phyloP scores from a whole-genome alignment of 306 rosid species.

The Casuarina glauca region DNA sequence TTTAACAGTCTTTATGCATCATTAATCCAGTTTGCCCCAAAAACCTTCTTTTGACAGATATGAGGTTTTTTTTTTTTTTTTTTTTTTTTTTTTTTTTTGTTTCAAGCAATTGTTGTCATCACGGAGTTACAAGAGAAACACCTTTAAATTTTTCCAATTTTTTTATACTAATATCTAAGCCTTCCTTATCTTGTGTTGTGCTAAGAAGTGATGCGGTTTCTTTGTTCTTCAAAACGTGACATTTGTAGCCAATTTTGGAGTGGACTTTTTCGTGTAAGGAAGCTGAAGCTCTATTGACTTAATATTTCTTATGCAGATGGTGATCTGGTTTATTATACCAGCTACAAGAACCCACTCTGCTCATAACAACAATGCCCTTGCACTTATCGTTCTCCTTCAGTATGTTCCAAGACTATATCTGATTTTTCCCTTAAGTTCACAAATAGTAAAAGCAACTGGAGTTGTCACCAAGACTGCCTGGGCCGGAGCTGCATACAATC shows the following conservation, averaged over 20 bases:
- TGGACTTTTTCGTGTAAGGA: slow-evolving; percentile 10
- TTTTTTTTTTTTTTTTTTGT: background rate
- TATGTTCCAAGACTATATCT: slow-evolving; percentile 92
- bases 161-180: background rate
- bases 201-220: background rate
- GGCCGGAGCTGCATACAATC: slow-evolving; percentile 99
- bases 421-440: slow-evolving; percentile 88
- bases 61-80: background rate
- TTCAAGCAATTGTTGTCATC: background rate
- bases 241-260: slow-evolving; percentile 2
- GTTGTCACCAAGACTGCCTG: slow-evolving; percentile 98
- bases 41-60: background rate
- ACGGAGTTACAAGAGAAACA: background rate
- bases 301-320: slow-evolving; percentile 60
- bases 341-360: slow-evolving; percentile 72
- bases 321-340: slow-evolving; percentile 93
- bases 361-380: slow-evolving; percentile 93
- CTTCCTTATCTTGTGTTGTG: background rate
- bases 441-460: slow-evolving; percentile 94
- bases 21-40: background rate
- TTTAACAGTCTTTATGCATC: background rate
- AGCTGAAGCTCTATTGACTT: slow-evolving; percentile 29
- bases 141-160: background rate
- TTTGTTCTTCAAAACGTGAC: background rate
- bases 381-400: slow-evolving; percentile 89